These are phyloP conservation scores for Cyclospora cayetanensis DNA, from an alignment of 169 alveolate species.

Conservation along the genomic window DNA sequence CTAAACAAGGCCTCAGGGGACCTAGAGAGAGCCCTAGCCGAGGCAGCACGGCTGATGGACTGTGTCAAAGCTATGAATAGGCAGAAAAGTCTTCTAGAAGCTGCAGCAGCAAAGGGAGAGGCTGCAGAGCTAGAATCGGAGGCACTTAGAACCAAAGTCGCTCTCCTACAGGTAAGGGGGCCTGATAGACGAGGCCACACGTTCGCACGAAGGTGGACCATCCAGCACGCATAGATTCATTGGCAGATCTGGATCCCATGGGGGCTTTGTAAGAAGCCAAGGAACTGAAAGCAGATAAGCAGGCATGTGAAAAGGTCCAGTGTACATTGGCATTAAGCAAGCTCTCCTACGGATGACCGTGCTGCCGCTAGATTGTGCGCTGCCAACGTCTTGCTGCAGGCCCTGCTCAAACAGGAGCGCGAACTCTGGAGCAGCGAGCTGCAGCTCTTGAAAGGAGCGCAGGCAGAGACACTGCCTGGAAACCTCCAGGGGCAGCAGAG, in stretches of 20 bases:
- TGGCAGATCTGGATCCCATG: no score
- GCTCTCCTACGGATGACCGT: background rate
- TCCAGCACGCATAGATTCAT: no score
- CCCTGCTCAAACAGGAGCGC: background rate
- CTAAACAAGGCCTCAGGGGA: constrained; percentile 1
- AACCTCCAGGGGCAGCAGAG: no score
- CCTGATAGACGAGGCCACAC: no score
- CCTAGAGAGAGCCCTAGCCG: background rate
- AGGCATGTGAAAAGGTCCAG: no score
- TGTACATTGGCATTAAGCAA: no score
- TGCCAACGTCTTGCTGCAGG: constrained; percentile 26
- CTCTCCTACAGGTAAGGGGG: background rate
- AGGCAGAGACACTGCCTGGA: no score
- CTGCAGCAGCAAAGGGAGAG: background rate
- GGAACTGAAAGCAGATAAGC: no score
- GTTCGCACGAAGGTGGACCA: no score
- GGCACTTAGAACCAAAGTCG: background rate
- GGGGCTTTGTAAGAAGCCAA: no score
- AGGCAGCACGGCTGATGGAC: background rate
- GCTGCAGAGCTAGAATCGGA: constrained; percentile 14
- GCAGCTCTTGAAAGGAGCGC: no score
- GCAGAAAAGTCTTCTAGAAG: background rate
- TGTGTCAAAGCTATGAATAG: background rate
- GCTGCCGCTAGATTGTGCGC: constrained; percentile 52
- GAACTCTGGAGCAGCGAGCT: constrained; percentile 19